These are phyloP conservation scores for Fusarium sp. DNA, from an alignment of 2,329 filamentous ascomycete species.

Conservation along the genomic window DNA sequence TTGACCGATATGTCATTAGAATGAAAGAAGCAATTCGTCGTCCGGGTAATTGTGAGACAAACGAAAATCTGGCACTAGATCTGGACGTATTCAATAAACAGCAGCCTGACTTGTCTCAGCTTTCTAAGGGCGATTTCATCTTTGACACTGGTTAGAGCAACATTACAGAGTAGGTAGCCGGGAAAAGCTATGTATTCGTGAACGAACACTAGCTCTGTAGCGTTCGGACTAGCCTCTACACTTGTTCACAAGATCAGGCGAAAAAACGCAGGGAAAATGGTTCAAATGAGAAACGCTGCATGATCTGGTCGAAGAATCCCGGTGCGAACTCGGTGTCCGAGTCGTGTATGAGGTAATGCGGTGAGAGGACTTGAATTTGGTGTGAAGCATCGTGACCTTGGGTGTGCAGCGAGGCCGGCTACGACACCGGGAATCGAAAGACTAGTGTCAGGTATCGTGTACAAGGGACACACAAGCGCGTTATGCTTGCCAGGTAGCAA, in stretches of 20 bases:
- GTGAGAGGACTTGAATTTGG: conserved; percentile 42
- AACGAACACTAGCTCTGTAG: conserved; percentile 24
- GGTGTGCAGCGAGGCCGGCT: conserved; percentile 39
- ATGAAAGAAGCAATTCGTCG: conserved; percentile 4
- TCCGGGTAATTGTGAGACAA: neutral
- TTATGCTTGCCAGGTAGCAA: conserved; percentile 6
- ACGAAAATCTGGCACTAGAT: neutral
- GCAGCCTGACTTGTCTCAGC: conserved; percentile 9
- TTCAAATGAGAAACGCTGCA: conserved; percentile 37
- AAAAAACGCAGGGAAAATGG: conserved; percentile 26
- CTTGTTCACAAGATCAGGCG: conserved; percentile 33
- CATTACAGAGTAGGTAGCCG: neutral
- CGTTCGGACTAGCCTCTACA: conserved; percentile 31
- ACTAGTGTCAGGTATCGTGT: conserved; percentile 24
- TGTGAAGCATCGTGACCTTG: conserved; percentile 39
- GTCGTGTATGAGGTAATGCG: conserved; percentile 45
- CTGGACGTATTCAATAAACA: neutral
- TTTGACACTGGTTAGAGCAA: neutral
- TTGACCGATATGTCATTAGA: neutral
- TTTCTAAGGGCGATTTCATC: neutral
- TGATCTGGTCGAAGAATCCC: conserved; percentile 39
- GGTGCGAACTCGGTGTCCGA: conserved; percentile 43
- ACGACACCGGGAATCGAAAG: conserved; percentile 39
- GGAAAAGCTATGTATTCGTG: conserved; percentile 12
- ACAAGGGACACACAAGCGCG: conserved; percentile 15